Evolutionary conservation across 345 rosid species (phyloP).

Genomic region (Mangifera indica): DNA sequence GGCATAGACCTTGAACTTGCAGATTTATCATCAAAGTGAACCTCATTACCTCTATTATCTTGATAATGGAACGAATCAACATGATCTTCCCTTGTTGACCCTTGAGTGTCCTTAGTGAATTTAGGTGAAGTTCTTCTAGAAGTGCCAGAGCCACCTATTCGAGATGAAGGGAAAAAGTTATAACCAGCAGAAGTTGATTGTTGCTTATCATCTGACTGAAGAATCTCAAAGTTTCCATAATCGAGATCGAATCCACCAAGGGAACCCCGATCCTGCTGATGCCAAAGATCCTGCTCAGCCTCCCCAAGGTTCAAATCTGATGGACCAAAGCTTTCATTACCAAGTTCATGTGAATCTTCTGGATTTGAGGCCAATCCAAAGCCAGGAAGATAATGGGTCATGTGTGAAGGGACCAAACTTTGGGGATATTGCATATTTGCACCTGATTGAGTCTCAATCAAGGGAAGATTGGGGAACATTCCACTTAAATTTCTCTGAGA

Average conservation of each 20-base stretch:
- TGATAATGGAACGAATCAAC: slow-evolving; percentile 39
- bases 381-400: slow-evolving; percentile 63
- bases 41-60: slow-evolving; percentile 55
- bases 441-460: slow-evolving; percentile 58
- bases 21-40: slow-evolving; percentile 56
- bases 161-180: slow-evolving; percentile 46
- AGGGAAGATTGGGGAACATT: slow-evolving; percentile 52
- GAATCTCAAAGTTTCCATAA: slow-evolving; percentile 53
- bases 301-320: slow-evolving; percentile 46
- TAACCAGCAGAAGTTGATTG: slow-evolving; percentile 52
- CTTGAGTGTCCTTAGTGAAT: slow-evolving; percentile 37
- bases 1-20: slow-evolving; percentile 54
- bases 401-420: slow-evolving; percentile 51
- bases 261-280: slow-evolving; percentile 55
- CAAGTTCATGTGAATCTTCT: slow-evolving; percentile 50
- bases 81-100: slow-evolving; percentile 41
- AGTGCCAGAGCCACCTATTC: slow-evolving; percentile 41
- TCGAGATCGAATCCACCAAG: slow-evolving; percentile 51
- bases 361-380: slow-evolving; percentile 46
- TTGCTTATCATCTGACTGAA: slow-evolving; percentile 54
- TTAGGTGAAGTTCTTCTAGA: slow-evolving; percentile 44
- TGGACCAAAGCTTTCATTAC: slow-evolving; percentile 44
- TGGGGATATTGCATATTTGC: slow-evolving; percentile 65
- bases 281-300: slow-evolving; percentile 59
- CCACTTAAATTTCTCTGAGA: slow-evolving; percentile 64